Evolutionary conservation across 805 yeast species (phyloP), one percentile per base, ranked within the genome.

Genomic region (Starmerella apicola): DNA sequence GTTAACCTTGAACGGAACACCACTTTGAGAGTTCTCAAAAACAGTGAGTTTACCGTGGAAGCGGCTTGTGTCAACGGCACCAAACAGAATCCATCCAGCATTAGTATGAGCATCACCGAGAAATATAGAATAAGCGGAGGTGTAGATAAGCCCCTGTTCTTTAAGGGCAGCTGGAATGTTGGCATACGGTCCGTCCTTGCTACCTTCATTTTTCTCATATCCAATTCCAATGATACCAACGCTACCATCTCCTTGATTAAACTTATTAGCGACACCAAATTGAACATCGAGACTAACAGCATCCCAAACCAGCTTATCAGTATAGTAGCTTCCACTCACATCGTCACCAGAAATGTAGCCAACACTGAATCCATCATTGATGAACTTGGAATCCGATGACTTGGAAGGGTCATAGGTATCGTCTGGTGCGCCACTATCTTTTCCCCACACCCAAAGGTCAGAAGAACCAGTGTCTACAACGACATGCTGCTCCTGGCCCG

Each of bases 391-490:
- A 24, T 13, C 27, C 9, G 27, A 24, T 9, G 27, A 24, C 27
- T 24, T 24, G 13, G 27, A 23, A 12, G 10, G 26, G 26, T n/a
- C n/a, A n/a, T n/a, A n/a, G n/a, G n/a, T n/a, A n/a, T n/a, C n/a
- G n/a, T 23, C 9, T 8, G 36, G 17, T 2, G 37, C 40, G 10
- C 35, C 30, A 20, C 19, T 17, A 21, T n/a, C 1, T 35, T 27
- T 8, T 19, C 36, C 35, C 37, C 46, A 59, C 18, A 77, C 71
- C 80, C 81, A 76, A 32, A 77, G 55, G 54, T 78, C 84, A 1
- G 80, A 68, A 0, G 83, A 76, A 3, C 84, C 85, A 2, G 84
- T 78, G 51, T 78, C 85, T n/a, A 78, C 15, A 13, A 8, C n/a
- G 15, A 18, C 34, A n/a, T n/a, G n/a, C n/a, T n/a, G n/a, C n/a